Evolutionary conservation across 371 early-diverging fungal genomes (phyloP).

Genomic region (Batrachochytrium dendrobatidis): DNA sequence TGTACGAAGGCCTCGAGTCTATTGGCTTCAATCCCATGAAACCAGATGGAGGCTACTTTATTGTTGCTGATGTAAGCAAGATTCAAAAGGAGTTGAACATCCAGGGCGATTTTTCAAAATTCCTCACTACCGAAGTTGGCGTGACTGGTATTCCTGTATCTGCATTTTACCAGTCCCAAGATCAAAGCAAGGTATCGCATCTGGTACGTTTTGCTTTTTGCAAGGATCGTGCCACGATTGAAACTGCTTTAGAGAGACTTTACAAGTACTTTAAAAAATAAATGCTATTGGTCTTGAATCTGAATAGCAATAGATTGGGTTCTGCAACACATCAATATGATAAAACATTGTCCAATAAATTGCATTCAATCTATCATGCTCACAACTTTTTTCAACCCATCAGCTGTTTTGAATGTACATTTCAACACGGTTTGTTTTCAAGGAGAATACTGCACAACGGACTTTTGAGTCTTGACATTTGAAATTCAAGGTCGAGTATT

Average conservation of each 20-base stretch:
- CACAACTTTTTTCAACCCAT: too few relatives aligned
- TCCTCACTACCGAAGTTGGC: slow-evolving; percentile 82
- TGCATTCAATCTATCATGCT: too few relatives aligned
- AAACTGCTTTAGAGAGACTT: slow-evolving; percentile 66
- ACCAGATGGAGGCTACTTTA: slow-evolving; percentile 91
- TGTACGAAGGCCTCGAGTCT: slow-evolving; percentile 63
- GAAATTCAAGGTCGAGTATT: too few relatives aligned
- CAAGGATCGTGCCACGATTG: slow-evolving; percentile 79
- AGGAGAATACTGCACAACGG: too few relatives aligned
- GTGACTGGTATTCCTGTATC: slow-evolving; percentile 90
- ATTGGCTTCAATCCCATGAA: slow-evolving; percentile 69
- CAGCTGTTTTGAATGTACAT: too few relatives aligned
- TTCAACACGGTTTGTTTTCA: too few relatives aligned
- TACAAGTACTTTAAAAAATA: slow-evolving; percentile 24
- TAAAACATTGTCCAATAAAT: too few relatives aligned
- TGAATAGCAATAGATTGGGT: too few relatives aligned
- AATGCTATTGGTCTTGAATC: too few relatives aligned
- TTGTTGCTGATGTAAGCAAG: slow-evolving; percentile 69
- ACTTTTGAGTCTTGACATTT: too few relatives aligned
- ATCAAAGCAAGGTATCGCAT: slow-evolving; percentile 64
- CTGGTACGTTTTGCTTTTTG: slow-evolving; percentile 90
- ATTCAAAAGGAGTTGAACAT: slow-evolving; percentile 21
- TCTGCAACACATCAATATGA: too few relatives aligned
- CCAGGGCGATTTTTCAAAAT: slow-evolving; percentile 80
- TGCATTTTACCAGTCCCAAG: slow-evolving; percentile 69